Evolutionary conservation across 2,329 filamentous ascomycete species (phyloP), one percentile per base, ranked within the genome.

Genomic region (Trichoderma endophyticum): DNA sequence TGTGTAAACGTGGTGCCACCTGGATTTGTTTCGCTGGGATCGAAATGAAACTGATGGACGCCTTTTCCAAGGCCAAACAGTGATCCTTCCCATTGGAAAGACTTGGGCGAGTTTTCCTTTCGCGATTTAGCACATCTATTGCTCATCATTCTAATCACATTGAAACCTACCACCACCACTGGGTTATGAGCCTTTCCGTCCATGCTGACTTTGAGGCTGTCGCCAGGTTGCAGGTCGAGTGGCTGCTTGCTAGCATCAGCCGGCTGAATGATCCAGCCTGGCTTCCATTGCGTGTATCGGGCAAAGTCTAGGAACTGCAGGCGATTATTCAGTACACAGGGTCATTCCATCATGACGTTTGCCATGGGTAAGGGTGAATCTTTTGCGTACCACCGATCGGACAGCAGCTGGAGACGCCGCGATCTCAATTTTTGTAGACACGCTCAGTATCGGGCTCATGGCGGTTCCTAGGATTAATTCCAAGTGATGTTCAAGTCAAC

Each of bases 371-470:
- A 21, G 18, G 43, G n/a, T 15, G 39, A 9, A 28, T 26, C 7
- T 26, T 12, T 43, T 28, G 60, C 66, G 12, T 69, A 69, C 66
- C 56, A 69, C 66, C 8, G 66, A 61, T 61, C 66, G 18, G 28
- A 69, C 66, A 24, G 51, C 57, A 30, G 66, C 66, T 36, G 66
- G 66, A 28, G 66, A 69, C 28, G 66, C 66, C 30, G 66, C 66
- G n/a, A 69, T 69, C 36, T 69, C 66, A 26, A 69, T 69, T n/a
- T 61, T 69, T 14, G 66, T 69, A 18, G 66, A 69, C 21, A 69
- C 66, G 56, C 66, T 69, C 12, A 69, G 43, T 39, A 69, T 61
- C 0, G 66, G 66, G 36, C 66, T 69, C 66, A 69, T 69, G 34
- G 54, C 15, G 39, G 11, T 39, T 26, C 11, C 24, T 7, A 21